Percentiles rank a stretch among this genome's conserved stretches.
Conservation (phyloP, 2,329 filamentous ascomycete species). For the Aphanoascus verrucosus region DNA sequence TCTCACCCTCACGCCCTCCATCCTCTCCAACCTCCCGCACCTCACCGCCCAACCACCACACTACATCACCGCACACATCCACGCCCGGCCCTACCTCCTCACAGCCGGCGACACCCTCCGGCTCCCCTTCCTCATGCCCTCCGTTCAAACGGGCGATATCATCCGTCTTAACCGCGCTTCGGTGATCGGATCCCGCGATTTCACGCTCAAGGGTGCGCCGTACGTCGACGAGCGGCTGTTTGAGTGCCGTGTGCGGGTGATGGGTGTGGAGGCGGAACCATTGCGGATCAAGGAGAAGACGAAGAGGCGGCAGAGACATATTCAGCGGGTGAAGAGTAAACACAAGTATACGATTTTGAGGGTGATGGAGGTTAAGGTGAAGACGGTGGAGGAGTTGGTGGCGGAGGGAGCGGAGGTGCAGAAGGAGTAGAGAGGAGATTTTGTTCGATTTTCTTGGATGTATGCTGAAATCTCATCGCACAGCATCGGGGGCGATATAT, state of each 20-base stretch:
- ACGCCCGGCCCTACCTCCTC: slow-evolving; percentile 41
- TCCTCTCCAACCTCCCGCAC: slow-evolving; percentile 35
- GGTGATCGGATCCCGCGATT: slow-evolving; percentile 74
- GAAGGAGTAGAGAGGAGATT: slow-evolving; percentile 16
- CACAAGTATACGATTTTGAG: slow-evolving; percentile 76
- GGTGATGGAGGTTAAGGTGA: slow-evolving; percentile 70
- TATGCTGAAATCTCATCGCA: neutral
- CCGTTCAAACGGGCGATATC: slow-evolving; percentile 68
- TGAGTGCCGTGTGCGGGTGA: slow-evolving; percentile 72
- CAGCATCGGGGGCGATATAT: neutral
- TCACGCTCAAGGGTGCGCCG: slow-evolving; percentile 71
- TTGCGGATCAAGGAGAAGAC: slow-evolving; percentile 69
- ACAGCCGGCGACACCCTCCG: slow-evolving; percentile 60
- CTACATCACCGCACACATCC: slow-evolving; percentile 40
- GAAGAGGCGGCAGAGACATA: slow-evolving; percentile 58
- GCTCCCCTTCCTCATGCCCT: slow-evolving; percentile 68
- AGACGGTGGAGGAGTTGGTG: slow-evolving; percentile 45
- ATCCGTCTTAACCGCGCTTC: slow-evolving; percentile 79
- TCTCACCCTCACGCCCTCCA: slow-evolving; percentile 33
- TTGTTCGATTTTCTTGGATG: neutral
- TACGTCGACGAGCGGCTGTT: slow-evolving; percentile 77
- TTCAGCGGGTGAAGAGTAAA: slow-evolving; percentile 75
- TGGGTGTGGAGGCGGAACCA: slow-evolving; percentile 73
- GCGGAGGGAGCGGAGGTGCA: slow-evolving; percentile 32
- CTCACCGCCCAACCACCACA: slow-evolving; percentile 37